phyloP scores from a whole-genome alignment of 1,284 basidiomycete species.

The Inonotus obliquus region DNA sequence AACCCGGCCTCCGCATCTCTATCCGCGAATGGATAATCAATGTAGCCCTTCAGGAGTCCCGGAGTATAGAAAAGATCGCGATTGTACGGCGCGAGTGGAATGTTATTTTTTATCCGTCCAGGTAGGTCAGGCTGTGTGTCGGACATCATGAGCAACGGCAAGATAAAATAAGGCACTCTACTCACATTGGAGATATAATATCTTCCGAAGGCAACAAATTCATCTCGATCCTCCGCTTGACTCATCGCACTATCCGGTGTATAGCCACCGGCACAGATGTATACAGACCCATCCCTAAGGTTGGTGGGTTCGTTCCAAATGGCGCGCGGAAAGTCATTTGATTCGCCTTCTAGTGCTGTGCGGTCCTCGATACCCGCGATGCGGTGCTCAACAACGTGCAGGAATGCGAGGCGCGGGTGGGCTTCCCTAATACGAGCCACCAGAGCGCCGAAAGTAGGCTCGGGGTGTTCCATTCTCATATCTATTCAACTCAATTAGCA shows the following conservation, averaged over 20 bases:
- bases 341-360: conserved; percentile 19
- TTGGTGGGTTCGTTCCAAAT: conserved; percentile 25
- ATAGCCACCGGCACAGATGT: conserved; percentile 32
- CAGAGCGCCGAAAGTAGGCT: conserved; percentile 38
- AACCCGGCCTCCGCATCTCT: background rate
- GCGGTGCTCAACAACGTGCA: conserved; percentile 48
- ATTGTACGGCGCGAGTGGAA: conserved; percentile 16
- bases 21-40: conserved; percentile 16
- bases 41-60: conserved; percentile 14
- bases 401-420: conserved; percentile 48
- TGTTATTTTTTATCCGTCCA: conserved; percentile 12
- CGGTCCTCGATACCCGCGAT: conserved; percentile 11
- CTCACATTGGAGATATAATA: conserved; percentile 43
- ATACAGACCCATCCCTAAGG: background rate
- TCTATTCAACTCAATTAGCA: background rate
- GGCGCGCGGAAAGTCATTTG: conserved; percentile 33
- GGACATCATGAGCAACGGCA: background rate
- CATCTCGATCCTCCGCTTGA: conserved; percentile 28
- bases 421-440: conserved; percentile 27
- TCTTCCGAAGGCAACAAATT: conserved; percentile 42
- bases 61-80: conserved; percentile 16
- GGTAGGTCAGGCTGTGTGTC: conserved; percentile 17
- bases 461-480: conserved; percentile 34
- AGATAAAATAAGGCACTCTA: background rate
- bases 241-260: conserved; percentile 27